These are phyloP conservation scores for Seiridium unicorne DNA, from an alignment of 2,329 filamentous ascomycete genomes.

Conservation along the genomic window DNA sequence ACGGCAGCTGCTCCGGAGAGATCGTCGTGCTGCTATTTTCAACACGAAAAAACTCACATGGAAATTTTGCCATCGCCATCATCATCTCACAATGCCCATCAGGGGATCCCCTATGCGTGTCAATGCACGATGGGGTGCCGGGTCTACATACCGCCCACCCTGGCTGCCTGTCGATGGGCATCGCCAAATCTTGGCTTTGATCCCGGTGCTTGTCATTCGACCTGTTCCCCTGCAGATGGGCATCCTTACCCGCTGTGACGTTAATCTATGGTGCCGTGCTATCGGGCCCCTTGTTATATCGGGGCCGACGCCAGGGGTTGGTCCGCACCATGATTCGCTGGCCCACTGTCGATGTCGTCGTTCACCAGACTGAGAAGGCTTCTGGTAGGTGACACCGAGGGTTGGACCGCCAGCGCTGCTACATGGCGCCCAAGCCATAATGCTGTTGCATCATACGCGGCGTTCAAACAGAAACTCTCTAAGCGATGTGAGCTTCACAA, in stretches of 20 bases:
- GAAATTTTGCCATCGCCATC: slow-evolving; percentile 6
- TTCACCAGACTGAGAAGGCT: neutral
- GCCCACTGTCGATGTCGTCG: slow-evolving; percentile 3
- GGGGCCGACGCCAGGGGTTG: neutral
- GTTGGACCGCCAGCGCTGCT: neutral
- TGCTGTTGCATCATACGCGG: neutral
- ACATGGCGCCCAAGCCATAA: neutral
- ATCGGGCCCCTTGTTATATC: slow-evolving; percentile 6
- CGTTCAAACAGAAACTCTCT: neutral
- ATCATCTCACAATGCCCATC: neutral
- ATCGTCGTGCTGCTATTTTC: neutral
- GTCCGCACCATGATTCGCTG: slow-evolving; percentile 1
- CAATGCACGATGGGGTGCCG: neutral
- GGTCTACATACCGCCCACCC: neutral
- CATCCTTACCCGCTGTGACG: slow-evolving; percentile 7
- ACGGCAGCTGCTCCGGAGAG: neutral
- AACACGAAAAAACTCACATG: slow-evolving; percentile 1
- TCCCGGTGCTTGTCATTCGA: slow-evolving; percentile 1
- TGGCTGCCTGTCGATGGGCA: neutral
- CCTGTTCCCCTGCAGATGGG: neutral
- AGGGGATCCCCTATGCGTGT: neutral
- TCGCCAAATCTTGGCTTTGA: neutral
- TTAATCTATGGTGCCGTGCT: slow-evolving; percentile 1
- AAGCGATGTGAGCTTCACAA: neutral
- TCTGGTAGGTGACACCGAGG: neutral